Evolutionary conservation across 139 green algal genomes (phyloP).

Genomic region (Chlorella vulgaris): DNA sequence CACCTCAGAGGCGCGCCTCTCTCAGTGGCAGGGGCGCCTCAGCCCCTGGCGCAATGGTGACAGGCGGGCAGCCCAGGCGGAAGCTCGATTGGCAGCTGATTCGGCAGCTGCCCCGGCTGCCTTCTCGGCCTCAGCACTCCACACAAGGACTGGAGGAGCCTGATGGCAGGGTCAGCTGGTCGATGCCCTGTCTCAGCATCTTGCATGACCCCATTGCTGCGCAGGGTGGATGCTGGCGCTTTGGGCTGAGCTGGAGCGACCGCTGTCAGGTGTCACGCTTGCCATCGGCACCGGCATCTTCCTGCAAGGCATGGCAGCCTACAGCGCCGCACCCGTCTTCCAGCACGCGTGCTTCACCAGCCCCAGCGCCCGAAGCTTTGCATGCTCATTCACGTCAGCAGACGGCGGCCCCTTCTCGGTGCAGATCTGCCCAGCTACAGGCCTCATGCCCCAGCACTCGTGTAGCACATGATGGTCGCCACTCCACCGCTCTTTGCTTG

Average conservation of each 20-base stretch:
- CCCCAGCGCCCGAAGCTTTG: background rate
- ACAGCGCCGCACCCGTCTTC: background rate
- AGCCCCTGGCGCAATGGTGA: too few species aligned
- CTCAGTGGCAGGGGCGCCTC: too few species aligned
- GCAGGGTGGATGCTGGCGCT: constrained; percentile 53
- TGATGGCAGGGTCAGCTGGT: too few species aligned
- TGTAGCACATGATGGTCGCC: constrained; percentile 11
- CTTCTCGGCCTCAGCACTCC: too few species aligned
- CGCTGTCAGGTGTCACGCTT: constrained; percentile 43
- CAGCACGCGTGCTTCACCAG: constrained; percentile 27
- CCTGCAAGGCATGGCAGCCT: constrained; percentile 26
- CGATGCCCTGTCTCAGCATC: too few species aligned
- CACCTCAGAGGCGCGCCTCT: too few species aligned
- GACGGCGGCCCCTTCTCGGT: constrained; percentile 25
- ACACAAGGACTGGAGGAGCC: too few species aligned
- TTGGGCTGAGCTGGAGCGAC: constrained; percentile 54
- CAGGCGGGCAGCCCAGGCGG: too few species aligned
- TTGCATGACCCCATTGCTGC: background rate
- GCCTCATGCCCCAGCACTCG: background rate
- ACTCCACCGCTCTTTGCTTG: background rate
- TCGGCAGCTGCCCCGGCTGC: too few species aligned
- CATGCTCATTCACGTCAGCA: constrained; percentile 29
- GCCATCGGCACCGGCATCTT: constrained; percentile 48
- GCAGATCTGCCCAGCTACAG: constrained; percentile 21
- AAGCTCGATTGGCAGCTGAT: too few species aligned